phyloP scores from a whole-genome alignment of 2,329 filamentous ascomycete species.

The Hypomyces rosellus region DNA sequence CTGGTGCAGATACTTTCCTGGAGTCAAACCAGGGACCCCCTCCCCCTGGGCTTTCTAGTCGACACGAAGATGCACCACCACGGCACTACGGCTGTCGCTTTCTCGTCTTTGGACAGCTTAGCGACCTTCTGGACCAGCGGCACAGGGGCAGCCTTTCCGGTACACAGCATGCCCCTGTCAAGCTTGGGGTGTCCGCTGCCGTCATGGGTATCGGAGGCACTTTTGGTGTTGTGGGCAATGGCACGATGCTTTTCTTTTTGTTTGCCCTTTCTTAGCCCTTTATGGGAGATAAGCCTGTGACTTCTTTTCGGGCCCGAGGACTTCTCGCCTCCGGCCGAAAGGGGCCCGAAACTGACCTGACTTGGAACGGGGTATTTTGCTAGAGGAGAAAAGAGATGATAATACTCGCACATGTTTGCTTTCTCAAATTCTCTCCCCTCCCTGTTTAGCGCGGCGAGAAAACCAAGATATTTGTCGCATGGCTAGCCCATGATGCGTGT shows the following conservation, averaged over 20 bases:
- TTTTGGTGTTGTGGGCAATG: not conserved
- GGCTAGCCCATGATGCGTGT: too few species aligned
- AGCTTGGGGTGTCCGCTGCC: not conserved
- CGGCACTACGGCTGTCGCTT: conserved; percentile 11
- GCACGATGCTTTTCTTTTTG: too few species aligned
- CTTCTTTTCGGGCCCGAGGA: conserved; percentile 7
- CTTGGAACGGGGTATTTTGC: too few species aligned
- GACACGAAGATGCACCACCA: conserved; percentile 3
- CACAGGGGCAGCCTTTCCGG: not conserved
- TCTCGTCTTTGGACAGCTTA: conserved; percentile 2
- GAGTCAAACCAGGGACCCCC: not conserved
- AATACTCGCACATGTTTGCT: too few species aligned
- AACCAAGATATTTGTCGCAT: too few species aligned
- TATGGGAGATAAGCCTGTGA: not conserved
- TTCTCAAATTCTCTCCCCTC: too few species aligned
- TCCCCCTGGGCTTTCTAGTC: not conserved
- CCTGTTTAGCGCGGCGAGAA: too few species aligned
- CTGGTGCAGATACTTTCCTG: not conserved
- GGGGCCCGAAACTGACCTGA: conserved; percentile 6
- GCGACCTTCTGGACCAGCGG: not conserved
- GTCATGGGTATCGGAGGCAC: conserved; percentile 9
- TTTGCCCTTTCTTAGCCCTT: too few species aligned
- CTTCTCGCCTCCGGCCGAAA: conserved; percentile 6
- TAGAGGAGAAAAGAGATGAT: not conserved
- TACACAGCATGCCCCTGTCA: not conserved